These are phyloP conservation scores for Panicum miliaceum DNA, from an alignment of 176 grass and related monocot genomes.

Conservation along the genomic window DNA sequence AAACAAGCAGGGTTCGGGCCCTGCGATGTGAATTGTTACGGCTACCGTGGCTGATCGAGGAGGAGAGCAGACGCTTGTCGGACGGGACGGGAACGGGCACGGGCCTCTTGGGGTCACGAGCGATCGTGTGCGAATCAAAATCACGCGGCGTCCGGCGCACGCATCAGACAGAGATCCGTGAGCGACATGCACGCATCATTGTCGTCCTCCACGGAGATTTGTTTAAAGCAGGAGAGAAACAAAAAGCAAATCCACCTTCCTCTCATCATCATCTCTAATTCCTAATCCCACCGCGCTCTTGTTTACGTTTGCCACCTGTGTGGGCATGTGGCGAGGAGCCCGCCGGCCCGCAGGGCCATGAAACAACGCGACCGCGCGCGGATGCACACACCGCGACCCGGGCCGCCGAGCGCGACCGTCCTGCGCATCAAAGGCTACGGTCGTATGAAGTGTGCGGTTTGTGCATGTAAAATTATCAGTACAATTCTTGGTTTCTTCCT, in stretches of 20 bases:
- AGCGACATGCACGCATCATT: constrained; percentile 5
- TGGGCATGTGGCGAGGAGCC: neutral
- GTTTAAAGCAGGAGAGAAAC: neutral
- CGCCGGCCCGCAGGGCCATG: too few species aligned
- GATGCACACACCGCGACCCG: too few species aligned
- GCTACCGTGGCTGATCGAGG: neutral
- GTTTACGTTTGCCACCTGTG: neutral
- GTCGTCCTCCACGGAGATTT: neutral
- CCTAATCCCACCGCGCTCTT: neutral
- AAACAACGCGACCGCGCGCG: too few species aligned
- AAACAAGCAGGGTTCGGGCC: too few species aligned
- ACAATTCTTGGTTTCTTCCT: too few species aligned
- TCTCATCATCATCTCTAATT: neutral
- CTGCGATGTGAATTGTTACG: neutral
- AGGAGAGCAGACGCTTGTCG: neutral
- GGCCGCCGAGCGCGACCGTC: too few species aligned
- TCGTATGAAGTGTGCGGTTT: too few species aligned
- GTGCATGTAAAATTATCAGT: too few species aligned
- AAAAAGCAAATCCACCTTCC: constrained; percentile 27
- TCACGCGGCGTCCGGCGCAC: neutral
- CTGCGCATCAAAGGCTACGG: too few species aligned
- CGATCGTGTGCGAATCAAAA: neutral
- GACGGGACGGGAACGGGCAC: neutral
- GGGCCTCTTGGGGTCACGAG: neutral
- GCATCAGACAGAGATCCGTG: constrained; percentile 27